Percentiles rank a stretch among this genome's conserved stretches.
Conservation (phyloP, 75 land plant genomes). For the Pinus taeda region DNA sequence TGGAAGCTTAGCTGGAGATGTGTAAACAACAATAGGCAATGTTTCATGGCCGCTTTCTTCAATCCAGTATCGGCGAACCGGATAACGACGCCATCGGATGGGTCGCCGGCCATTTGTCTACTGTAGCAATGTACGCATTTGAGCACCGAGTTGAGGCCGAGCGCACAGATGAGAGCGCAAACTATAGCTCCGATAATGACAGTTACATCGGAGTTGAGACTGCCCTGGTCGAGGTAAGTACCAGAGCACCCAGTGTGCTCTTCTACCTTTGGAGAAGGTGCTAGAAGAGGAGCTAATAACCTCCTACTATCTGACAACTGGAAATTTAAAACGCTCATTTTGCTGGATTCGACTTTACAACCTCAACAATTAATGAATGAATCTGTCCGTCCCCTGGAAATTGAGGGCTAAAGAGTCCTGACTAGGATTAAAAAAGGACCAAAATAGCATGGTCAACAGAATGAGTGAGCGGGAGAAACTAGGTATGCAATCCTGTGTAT, state of each 20-base stretch:
- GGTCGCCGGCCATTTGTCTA: conserved; percentile 13
- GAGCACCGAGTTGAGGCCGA: conserved; percentile 48
- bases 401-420: no score
- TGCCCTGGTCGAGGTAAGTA: conserved; percentile 15
- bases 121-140: conserved; percentile 44
- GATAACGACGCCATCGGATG: conserved; percentile 10
- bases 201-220: conserved; percentile 62
- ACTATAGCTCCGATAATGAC: conserved; percentile 61
- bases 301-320: no score
- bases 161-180: conserved; percentile 52
- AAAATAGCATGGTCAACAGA: no score
- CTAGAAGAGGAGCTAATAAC: no score
- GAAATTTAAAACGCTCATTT: no score
- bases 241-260: not conserved
- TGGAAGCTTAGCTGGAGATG: not conserved
- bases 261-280: not conserved
- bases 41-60: conserved; percentile 3
- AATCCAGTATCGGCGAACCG: conserved; percentile 14
- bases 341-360: no score
- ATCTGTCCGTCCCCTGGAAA: no score
- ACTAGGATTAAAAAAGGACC: no score
- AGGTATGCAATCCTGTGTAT: no score
- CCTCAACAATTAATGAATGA: no score
- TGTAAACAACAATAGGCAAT: conserved; percentile 34
- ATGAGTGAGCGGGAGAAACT: no score